A percentile compares a stretch with the other conserved stretches of the same genome.
Evolutionary conservation across 768 basidiomycete species (phyloP).

Genomic region (Tulasnella calospora): DNA sequence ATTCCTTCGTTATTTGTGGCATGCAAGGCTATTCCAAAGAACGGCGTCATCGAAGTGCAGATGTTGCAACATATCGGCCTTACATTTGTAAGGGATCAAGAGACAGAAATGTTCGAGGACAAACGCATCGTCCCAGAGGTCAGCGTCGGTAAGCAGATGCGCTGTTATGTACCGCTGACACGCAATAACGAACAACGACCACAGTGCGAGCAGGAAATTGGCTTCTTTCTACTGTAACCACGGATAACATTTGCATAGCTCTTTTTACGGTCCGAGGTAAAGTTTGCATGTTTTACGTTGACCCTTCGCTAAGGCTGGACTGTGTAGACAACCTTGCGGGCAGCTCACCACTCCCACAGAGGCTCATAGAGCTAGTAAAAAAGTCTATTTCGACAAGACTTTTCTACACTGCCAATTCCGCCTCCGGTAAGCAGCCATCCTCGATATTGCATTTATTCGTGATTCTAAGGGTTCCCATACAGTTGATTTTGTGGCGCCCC

Average conservation of each 20-base stretch:
- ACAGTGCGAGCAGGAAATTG: neutral
- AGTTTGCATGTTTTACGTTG: neutral
- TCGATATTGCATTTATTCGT: neutral
- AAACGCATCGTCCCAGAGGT: neutral
- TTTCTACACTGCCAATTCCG: neutral
- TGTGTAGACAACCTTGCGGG: neutral
- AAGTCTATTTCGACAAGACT: neutral
- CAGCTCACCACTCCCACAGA: neutral
- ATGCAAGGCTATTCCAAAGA: slow-evolving; percentile 63
- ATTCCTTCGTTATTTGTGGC: slow-evolving; percentile 50
- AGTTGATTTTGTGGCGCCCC: neutral
- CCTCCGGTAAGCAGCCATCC: neutral
- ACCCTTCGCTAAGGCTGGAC: neutral
- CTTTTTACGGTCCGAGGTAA: neutral
- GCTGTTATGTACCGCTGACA: too few relatives aligned
- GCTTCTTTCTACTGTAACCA: neutral
- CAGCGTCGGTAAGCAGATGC: neutral
- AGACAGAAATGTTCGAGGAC: slow-evolving; percentile 6
- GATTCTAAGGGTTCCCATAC: neutral
- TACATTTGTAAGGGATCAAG: neutral
- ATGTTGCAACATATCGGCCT: slow-evolving; percentile 39
- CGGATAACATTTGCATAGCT: neutral
- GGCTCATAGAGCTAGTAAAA: neutral
- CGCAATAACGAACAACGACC: too few relatives aligned
- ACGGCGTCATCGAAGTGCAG: slow-evolving; percentile 71